A percentile compares a stretch with the other conserved stretches of the same genome.
Evolutionary conservation across 2,329 filamentous ascomycete genomes (phyloP).

Genomic region (Periconia digitata): DNA sequence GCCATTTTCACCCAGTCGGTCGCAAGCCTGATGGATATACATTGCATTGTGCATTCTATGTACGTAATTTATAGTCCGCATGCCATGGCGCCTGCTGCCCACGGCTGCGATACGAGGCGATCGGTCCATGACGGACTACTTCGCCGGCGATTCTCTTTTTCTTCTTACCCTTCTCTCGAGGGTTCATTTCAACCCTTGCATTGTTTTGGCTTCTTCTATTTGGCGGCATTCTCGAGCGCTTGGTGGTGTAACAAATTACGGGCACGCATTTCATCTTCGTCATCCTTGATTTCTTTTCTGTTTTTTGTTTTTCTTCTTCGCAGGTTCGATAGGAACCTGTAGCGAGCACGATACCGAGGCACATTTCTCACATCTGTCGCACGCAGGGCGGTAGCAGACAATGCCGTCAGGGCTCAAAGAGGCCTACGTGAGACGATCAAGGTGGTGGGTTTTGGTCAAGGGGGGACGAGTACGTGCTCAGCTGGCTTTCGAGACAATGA

Average conservation of each 20-base stretch:
- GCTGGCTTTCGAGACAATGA: slow-evolving; percentile 5
- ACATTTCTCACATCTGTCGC: neutral
- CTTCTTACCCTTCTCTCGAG: neutral
- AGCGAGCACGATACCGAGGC: neutral
- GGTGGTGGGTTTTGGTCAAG: neutral
- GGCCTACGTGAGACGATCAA: neutral
- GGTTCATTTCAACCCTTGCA: neutral
- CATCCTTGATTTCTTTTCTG: neutral
- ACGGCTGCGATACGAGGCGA: neutral
- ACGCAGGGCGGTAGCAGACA: neutral
- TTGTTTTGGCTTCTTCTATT: neutral
- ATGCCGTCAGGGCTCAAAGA: neutral
- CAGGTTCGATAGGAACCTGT: neutral
- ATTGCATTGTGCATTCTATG: slow-evolving; percentile 7
- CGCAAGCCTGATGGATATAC: neutral
- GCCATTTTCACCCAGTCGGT: neutral
- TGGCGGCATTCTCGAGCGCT: neutral
- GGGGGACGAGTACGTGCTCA: slow-evolving; percentile 4
- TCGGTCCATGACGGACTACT: neutral
- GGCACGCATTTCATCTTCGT: slow-evolving; percentile 1
- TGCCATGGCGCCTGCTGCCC: neutral
- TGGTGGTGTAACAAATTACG: slow-evolving; percentile 1
- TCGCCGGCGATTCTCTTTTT: neutral
- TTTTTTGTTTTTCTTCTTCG: neutral
- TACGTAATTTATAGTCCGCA: slow-evolving; percentile 17